These are phyloP conservation scores for Sphagnum fallax DNA, from an alignment of 228 moss, liverwort and hornwort species.

Conservation along the genomic window DNA sequence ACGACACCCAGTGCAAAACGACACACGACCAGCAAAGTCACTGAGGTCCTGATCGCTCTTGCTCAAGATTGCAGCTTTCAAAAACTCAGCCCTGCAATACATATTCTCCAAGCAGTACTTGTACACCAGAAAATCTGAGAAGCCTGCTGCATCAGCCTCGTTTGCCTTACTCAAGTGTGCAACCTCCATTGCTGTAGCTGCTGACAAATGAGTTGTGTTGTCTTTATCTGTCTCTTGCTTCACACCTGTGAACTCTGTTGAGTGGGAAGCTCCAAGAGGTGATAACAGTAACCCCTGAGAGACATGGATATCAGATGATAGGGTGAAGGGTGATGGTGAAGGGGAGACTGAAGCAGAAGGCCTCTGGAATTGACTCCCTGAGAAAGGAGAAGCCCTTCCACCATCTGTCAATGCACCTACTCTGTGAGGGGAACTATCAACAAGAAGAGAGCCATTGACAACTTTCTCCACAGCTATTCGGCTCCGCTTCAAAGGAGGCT, in stretches of 20 bases:
- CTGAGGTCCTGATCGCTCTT: slow-evolving; percentile 65
- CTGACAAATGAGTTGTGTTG: slow-evolving; percentile 25
- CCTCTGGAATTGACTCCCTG: slow-evolving; percentile 37
- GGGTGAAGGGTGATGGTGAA: slow-evolving; percentile 32
- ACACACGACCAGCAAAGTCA: slow-evolving; percentile 85
- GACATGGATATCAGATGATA: slow-evolving; percentile 35
- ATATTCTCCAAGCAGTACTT: slow-evolving; percentile 89
- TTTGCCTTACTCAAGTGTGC: slow-evolving; percentile 28
- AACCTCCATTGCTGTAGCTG: slow-evolving; percentile 32
- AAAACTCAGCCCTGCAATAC: slow-evolving; percentile 65
- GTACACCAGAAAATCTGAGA: slow-evolving; percentile 72
- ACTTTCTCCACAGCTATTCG: slow-evolving; percentile 57
- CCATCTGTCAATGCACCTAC: slow-evolving; percentile 39
- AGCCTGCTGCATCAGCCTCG: slow-evolving; percentile 8
- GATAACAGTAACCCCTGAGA: slow-evolving; percentile 34
- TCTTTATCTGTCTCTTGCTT: slow-evolving; percentile 50
- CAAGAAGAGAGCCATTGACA: slow-evolving; percentile 38
- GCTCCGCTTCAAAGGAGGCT: slow-evolving; percentile 55
- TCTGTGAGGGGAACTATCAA: slow-evolving; percentile 33
- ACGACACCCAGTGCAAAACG: slow-evolving; percentile 82
- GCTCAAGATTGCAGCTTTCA: slow-evolving; percentile 57
- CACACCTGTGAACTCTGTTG: slow-evolving; percentile 20
- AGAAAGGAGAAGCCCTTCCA: slow-evolving; percentile 36
- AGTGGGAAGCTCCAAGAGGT: slow-evolving; percentile 29
- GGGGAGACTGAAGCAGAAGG: slow-evolving; percentile 37